Evolutionary conservation across 306 rosid genomes (phyloP).

Genomic region (Medicago arabica): DNA sequence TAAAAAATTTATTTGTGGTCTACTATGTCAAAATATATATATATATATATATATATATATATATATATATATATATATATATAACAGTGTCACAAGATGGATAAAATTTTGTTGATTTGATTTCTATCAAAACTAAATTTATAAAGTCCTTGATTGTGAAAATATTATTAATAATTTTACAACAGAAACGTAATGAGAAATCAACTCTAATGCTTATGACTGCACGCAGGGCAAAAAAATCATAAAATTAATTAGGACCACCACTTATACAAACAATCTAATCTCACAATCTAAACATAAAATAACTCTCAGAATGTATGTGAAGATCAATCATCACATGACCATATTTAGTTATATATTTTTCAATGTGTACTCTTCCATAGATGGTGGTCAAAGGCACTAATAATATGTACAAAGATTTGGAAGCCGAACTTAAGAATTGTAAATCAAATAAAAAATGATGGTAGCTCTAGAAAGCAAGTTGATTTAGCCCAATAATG

Average conservation of each 20-base stretch:
- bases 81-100: no score
- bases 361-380: conserved; percentile 11
- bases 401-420: conserved; percentile 33
- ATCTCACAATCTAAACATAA: conserved; percentile 31
- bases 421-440: conserved; percentile 6
- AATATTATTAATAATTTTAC: no score
- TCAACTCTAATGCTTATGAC: neutral
- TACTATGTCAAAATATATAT: no score
- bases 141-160: neutral
- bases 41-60: no score
- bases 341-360: conserved; percentile 39
- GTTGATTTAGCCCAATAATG: conserved; percentile 42
- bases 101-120: neutral
- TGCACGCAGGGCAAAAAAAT: neutral
- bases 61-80: no score
- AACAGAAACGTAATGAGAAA: no score
- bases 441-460: conserved; percentile 10
- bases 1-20: no score
- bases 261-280: conserved; percentile 6
- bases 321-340: conserved; percentile 50
- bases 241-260: neutral
- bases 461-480: conserved; percentile 37
- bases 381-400: conserved; percentile 36
- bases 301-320: conserved; percentile 11
- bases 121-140: no score